phyloP scores from a whole-genome alignment of 371 early-diverging fungal species.

The Sporodiniella umbellata region DNA sequence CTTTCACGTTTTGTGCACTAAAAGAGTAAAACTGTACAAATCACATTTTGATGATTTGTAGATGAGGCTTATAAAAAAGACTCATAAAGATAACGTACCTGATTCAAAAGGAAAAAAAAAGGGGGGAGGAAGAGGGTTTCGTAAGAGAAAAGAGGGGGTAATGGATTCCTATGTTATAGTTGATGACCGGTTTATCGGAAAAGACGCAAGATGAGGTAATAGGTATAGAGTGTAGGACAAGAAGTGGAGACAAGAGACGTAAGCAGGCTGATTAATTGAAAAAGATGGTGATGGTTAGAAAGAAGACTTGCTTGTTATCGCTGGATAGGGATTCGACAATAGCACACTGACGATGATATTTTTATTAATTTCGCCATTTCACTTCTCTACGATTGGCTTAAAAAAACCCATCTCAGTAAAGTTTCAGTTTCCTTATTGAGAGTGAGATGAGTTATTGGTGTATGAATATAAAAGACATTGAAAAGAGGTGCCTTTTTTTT shows the following conservation, averaged over 20 bases:
- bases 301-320: neutral
- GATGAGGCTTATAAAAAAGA: too few relatives aligned
- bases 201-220: neutral
- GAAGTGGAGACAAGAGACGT: neutral
- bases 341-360: constrained; percentile 20
- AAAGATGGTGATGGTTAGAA: neutral
- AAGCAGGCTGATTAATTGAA: neutral
- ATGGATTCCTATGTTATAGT: neutral
- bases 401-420: constrained; percentile 16
- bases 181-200: too few relatives aligned
- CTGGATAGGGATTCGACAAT: constrained; percentile 9
- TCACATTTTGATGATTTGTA: too few relatives aligned
- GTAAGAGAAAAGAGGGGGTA: neutral
- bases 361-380: constrained; percentile 30
- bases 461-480: neutral
- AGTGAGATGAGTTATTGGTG: neutral
- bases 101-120: neutral
- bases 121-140: neutral
- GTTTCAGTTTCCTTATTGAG: constrained; percentile 16
- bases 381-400: constrained; percentile 25
- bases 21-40: too few relatives aligned
- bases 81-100: neutral
- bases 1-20: too few relatives aligned
- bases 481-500: neutral
- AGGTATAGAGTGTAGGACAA: neutral